Percentiles rank a stretch among this genome's conserved stretches.
Conservation (phyloP, 257 asterid genomes). For the Penstemon davidsonii region DNA sequence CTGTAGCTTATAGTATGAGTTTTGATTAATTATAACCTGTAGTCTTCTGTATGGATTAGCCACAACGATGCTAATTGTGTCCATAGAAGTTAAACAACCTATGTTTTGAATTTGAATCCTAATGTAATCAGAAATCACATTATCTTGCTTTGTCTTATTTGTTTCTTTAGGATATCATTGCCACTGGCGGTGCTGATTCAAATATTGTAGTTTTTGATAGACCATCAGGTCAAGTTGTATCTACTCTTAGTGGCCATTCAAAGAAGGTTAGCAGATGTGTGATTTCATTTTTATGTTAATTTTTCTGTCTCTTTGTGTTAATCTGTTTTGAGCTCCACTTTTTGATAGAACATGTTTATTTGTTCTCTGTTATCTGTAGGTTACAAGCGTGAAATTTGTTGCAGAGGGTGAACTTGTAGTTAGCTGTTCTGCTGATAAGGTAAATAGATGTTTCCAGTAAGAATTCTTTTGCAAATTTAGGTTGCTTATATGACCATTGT, state of each 20-base stretch:
- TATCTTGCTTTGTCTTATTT: conserved; percentile 20
- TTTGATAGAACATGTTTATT: conserved; percentile 21
- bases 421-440: conserved; percentile 96
- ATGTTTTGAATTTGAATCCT: neutral
- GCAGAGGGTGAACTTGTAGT: conserved; percentile 74
- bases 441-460: conserved; percentile 20
- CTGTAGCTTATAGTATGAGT: neutral
- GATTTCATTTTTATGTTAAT: conserved; percentile 8
- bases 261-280: conserved; percentile 63
- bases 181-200: conserved; percentile 89
- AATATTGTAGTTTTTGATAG: conserved; percentile 86
- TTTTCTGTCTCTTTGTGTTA: conserved; percentile 12
- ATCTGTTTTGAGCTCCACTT: conserved; percentile 2
- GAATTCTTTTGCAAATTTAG: conserved; percentile 2
- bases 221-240: conserved; percentile 83
- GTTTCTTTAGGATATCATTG: conserved; percentile 73
- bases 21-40: neutral
- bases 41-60: neutral
- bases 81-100: neutral
- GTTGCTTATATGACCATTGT: conserved; percentile 9
- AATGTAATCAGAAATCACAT: neutral
- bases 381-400: conserved; percentile 83
- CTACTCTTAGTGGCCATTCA: conserved; percentile 95
- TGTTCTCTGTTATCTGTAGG: conserved; percentile 39
- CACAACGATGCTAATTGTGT: conserved; percentile 10